A percentile compares a stretch with the other conserved stretches of the same genome.
Conservation (phyloP, 169 alveolate species). For the Plasmodium vivax region DNA sequence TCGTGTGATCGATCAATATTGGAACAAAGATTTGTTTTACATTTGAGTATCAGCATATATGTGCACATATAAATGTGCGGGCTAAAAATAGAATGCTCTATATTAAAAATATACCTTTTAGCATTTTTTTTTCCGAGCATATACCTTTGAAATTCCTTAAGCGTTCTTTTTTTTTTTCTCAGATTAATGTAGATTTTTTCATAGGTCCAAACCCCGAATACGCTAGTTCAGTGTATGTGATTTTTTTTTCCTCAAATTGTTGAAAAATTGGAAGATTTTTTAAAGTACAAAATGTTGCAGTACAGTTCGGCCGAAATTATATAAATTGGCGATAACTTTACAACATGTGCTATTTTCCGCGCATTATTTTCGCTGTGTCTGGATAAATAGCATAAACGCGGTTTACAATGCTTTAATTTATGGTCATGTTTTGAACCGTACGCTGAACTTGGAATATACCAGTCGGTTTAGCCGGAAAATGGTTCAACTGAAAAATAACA, state of each 20-base stretch:
- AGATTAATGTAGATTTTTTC: neutral
- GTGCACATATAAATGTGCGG: neutral
- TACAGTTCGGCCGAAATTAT: neutral
- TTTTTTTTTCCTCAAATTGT: neutral
- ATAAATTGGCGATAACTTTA: neutral
- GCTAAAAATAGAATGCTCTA: neutral
- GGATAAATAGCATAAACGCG: neutral
- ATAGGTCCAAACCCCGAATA: neutral
- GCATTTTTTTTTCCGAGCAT: neutral
- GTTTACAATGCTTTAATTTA: neutral
- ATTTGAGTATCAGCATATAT: neutral
- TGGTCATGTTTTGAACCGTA: neutral
- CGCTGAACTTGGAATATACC: neutral
- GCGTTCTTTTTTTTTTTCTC: neutral
- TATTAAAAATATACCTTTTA: neutral
- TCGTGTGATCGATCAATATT: neutral
- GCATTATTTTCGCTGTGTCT: neutral
- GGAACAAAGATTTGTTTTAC: neutral
- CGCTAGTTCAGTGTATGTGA: neutral
- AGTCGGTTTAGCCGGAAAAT: neutral
- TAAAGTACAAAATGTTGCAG: neutral
- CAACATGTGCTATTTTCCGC: neutral
- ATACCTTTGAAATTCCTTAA: neutral
- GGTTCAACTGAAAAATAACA: neutral
- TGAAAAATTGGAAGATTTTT: neutral